phyloP scores from a whole-genome alignment of 2,329 filamentous ascomycete genomes.

The Trichoderma aggressivum region DNA sequence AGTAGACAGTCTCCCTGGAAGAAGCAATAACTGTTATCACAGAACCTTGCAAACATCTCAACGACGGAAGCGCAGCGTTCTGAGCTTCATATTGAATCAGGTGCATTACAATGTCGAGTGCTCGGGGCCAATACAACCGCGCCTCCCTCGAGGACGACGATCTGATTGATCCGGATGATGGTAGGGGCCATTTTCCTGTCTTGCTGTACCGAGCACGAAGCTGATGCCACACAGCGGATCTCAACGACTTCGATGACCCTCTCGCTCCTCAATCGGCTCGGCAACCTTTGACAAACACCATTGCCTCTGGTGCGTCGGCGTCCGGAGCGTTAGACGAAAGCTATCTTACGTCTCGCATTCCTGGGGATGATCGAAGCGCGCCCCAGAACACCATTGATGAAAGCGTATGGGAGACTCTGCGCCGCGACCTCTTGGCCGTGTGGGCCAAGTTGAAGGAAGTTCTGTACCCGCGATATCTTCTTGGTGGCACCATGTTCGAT shows the following conservation, averaged over 20 bases:
- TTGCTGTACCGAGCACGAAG: neutral
- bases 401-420: conserved; percentile 94
- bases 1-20: neutral
- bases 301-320: conserved; percentile 59
- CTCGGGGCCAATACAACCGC: conserved; percentile 57
- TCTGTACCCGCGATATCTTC: conserved; percentile 89
- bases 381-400: conserved; percentile 95
- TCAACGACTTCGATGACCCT: conserved; percentile 92
- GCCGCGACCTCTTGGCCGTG: conserved; percentile 83
- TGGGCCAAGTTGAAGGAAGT: conserved; percentile 99
- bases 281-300: conserved; percentile 80
- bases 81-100: neutral
- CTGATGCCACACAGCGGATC: conserved; percentile 56
- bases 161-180: conserved; percentile 76
- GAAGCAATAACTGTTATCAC: neutral
- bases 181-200: conserved; percentile 39
- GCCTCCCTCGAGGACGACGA: conserved; percentile 64
- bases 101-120: conserved; percentile 42
- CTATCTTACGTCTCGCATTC: conserved; percentile 85
- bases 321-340: conserved; percentile 62
- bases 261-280: conserved; percentile 66
- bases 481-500: conserved; percentile 66
- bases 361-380: conserved; percentile 87
- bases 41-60: neutral
- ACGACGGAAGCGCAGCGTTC: neutral